Conservation (phyloP, 2,329 filamentous ascomycete genomes). For the Ceratocystis colombiana region DNA sequence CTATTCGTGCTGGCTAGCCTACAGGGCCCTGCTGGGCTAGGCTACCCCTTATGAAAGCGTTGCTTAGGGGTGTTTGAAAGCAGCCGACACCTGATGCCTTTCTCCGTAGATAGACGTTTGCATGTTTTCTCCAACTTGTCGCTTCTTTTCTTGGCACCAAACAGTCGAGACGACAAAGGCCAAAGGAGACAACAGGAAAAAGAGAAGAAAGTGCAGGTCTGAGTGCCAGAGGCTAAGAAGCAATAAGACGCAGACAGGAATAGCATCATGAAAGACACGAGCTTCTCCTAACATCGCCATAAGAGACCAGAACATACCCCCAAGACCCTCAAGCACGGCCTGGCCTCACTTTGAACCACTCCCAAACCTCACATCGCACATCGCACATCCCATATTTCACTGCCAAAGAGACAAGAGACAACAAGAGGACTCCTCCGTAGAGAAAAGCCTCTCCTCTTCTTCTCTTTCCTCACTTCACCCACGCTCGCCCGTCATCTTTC, state of each 20-base stretch:
- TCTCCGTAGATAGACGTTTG: background rate
- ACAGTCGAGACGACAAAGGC: background rate
- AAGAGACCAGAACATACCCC: background rate
- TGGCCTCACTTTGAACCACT: background rate
- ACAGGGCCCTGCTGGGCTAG: background rate
- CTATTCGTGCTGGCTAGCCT: too few species aligned
- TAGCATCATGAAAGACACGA: background rate
- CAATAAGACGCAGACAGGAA: background rate
- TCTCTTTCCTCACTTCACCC: background rate
- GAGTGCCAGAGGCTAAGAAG: too few species aligned
- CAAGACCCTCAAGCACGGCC: background rate
- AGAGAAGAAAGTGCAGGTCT: background rate
- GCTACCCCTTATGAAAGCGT: too few species aligned
- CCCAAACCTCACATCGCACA: background rate
- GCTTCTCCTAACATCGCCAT: background rate
- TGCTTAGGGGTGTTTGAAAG: background rate
- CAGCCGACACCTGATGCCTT: background rate
- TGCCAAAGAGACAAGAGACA: background rate
- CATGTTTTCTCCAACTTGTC: constrained; percentile 11
- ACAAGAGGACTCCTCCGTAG: background rate
- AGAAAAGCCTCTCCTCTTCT: background rate
- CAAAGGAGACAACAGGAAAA: background rate
- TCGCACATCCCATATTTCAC: background rate
- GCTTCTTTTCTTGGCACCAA: constrained; percentile 7
- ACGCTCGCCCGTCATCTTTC: background rate